Evolutionary conservation across 2,329 filamentous ascomycete species (phyloP).

Genomic region (Fusarium austroafricanum): DNA sequence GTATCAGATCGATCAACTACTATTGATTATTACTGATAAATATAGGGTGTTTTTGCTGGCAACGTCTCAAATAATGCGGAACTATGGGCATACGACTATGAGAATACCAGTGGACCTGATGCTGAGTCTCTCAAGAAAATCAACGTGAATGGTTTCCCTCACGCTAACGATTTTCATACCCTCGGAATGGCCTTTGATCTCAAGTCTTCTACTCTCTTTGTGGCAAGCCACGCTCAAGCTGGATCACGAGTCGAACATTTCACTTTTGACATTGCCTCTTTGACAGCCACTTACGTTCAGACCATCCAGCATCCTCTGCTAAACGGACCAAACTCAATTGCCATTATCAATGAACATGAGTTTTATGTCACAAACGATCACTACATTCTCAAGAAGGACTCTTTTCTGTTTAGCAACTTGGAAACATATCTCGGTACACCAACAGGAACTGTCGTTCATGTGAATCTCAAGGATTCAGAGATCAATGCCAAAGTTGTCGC

Average conservation of each 20-base stretch:
- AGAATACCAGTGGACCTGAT: constrained; percentile 16
- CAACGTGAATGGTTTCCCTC: constrained; percentile 36
- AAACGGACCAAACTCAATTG: constrained; percentile 55
- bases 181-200: constrained; percentile 55
- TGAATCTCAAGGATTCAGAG: constrained; percentile 38
- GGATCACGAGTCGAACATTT: constrained; percentile 55
- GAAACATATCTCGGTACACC: constrained; percentile 53
- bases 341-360: constrained; percentile 50
- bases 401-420: constrained; percentile 42
- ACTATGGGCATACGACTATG: constrained; percentile 55
- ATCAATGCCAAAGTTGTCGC: constrained; percentile 46
- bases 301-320: constrained; percentile 55
- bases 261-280: constrained; percentile 48
- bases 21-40: neutral
- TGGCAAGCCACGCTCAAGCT: constrained; percentile 52
- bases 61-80: constrained; percentile 40
- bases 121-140: constrained; percentile 39
- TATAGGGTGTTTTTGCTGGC: constrained; percentile 44
- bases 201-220: constrained; percentile 51
- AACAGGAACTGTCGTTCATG: constrained; percentile 52
- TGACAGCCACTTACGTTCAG: constrained; percentile 51
- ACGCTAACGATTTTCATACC: constrained; percentile 53
- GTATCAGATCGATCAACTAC: neutral
- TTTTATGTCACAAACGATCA: constrained; percentile 58
- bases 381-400: constrained; percentile 46